Percentiles rank a stretch among this genome's conserved stretches.
Conservation (phyloP, 2,329 filamentous ascomycete species). For the Aspergillus candidus region DNA sequence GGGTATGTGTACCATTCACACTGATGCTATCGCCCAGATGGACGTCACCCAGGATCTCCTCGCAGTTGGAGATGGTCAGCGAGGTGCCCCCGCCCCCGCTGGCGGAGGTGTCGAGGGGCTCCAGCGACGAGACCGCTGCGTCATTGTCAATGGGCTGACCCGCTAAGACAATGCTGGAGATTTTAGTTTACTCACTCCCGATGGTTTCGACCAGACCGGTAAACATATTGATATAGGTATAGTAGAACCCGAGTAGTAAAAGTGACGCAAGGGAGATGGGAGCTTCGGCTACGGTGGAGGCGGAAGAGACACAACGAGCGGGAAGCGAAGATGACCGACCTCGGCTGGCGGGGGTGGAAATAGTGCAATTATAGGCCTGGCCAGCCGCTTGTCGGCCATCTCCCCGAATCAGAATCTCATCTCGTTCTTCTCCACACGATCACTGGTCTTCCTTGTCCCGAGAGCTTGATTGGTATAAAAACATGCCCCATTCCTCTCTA, state of each 20-base stretch:
- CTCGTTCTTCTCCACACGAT: not conserved
- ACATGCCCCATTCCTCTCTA: not conserved
- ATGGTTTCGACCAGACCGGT: constrained; percentile 91
- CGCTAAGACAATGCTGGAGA: constrained; percentile 1
- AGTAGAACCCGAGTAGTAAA: constrained; percentile 5
- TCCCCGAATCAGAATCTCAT: constrained; percentile 6
- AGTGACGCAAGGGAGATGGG: constrained; percentile 7
- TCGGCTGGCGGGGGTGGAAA: constrained; percentile 15
- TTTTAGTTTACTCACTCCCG: constrained; percentile 62
- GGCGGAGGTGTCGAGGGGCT: constrained; percentile 67
- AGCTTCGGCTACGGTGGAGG: not conserved
- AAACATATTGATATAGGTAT: constrained; percentile 63
- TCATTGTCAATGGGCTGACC: too few species aligned
- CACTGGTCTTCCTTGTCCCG: too few species aligned
- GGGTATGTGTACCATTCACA: constrained; percentile 63
- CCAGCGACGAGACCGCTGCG: constrained; percentile 73
- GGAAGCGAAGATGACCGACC: constrained; percentile 14
- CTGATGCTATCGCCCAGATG: constrained; percentile 89
- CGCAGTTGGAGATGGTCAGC: constrained; percentile 72
- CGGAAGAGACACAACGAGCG: not conserved
- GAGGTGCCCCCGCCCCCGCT: constrained; percentile 75
- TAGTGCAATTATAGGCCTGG: constrained; percentile 6
- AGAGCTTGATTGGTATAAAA: too few species aligned
- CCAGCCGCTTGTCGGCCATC: constrained; percentile 10
- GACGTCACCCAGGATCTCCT: constrained; percentile 73